Percentiles rank a stretch among this genome's conserved stretches.
Conservation (phyloP, 1,284 basidiomycete genomes). For the Microbotryum violaceum region DNA sequence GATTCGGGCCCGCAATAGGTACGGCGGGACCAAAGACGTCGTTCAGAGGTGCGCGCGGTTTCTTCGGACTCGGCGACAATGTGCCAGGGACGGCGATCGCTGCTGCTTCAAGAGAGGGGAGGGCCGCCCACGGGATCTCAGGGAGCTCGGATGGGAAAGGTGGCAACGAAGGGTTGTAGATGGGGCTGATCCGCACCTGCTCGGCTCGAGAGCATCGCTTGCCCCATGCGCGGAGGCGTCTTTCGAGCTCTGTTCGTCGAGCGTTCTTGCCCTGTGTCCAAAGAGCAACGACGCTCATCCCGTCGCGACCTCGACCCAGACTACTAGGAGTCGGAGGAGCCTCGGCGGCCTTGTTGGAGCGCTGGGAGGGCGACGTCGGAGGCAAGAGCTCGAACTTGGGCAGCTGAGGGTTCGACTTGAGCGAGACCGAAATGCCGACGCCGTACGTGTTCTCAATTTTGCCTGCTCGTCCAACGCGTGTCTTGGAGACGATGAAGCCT, state of each 20-base stretch:
- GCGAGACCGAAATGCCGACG: constrained; percentile 20
- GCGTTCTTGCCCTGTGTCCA: constrained; percentile 29
- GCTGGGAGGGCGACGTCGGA: neutral
- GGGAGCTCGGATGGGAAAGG: neutral
- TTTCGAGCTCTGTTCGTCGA: constrained; percentile 14
- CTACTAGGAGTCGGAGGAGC: constrained; percentile 26
- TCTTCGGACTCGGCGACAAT: constrained; percentile 16
- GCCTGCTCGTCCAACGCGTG: constrained; percentile 5
- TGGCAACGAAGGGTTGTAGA: neutral
- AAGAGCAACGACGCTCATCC: constrained; percentile 30
- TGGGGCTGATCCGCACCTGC: neutral
- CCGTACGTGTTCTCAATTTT: constrained; percentile 20
- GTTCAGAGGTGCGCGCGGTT: neutral
- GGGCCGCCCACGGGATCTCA: constrained; percentile 16
- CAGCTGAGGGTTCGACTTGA: constrained; percentile 26
- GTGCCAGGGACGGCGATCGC: constrained; percentile 19
- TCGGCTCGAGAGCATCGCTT: neutral
- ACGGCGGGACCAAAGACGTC: constrained; percentile 11
- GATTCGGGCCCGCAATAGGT: constrained; percentile 14
- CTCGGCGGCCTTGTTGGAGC: neutral
- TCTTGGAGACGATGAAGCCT: constrained; percentile 26
- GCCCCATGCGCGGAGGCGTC: constrained; percentile 14
- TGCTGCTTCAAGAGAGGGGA: constrained; percentile 19
- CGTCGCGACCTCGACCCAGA: constrained; percentile 24
- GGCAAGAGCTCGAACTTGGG: constrained; percentile 26